These are phyloP conservation scores for Fusarium lyarnte DNA, from an alignment of 2,329 filamentous ascomycete genomes.

Conservation along the genomic window DNA sequence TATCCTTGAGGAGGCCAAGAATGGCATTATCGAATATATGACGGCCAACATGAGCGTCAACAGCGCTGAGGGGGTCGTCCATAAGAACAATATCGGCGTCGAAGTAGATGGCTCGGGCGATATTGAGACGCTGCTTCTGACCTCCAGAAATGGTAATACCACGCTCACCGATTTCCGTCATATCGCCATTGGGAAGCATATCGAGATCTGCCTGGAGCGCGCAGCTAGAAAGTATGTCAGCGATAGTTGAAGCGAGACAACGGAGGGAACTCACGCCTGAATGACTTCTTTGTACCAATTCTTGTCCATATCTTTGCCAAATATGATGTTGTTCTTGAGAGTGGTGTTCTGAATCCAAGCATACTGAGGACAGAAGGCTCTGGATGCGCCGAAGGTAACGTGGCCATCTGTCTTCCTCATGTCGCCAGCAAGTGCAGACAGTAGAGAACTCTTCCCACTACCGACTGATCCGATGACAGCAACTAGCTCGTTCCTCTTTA, in stretches of 20 bases:
- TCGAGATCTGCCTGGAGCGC: slow-evolving; percentile 86
- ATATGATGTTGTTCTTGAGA: slow-evolving; percentile 88
- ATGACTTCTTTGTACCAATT: slow-evolving; percentile 88
- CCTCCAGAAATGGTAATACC: slow-evolving; percentile 96
- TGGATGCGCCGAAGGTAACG: slow-evolving; percentile 78
- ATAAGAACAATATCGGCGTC: slow-evolving; percentile 74
- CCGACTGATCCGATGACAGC: slow-evolving; percentile 91
- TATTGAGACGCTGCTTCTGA: slow-evolving; percentile 94
- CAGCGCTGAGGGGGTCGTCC: slow-evolving; percentile 75
- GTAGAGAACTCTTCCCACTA: slow-evolving; percentile 88
- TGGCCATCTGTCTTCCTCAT: slow-evolving; percentile 86
- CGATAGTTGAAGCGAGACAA: background rate
- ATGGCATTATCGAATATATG: slow-evolving; percentile 96
- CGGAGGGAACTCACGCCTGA: slow-evolving; percentile 64
- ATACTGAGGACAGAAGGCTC: slow-evolving; percentile 95
- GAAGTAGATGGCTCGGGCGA: slow-evolving; percentile 82
- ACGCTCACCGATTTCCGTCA: slow-evolving; percentile 93
- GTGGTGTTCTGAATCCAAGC: slow-evolving; percentile 97
- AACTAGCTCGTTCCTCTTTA: slow-evolving; percentile 79
- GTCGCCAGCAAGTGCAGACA: slow-evolving; percentile 90
- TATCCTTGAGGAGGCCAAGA: slow-evolving; percentile 85
- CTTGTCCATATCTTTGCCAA: slow-evolving; percentile 80
- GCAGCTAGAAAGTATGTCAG: slow-evolving; percentile 61
- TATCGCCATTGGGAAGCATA: slow-evolving; percentile 89
- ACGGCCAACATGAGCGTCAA: slow-evolving; percentile 75